Evolutionary conservation across 371 early-diverging fungal species (phyloP).

Genomic region (Entomophthora muscae): DNA sequence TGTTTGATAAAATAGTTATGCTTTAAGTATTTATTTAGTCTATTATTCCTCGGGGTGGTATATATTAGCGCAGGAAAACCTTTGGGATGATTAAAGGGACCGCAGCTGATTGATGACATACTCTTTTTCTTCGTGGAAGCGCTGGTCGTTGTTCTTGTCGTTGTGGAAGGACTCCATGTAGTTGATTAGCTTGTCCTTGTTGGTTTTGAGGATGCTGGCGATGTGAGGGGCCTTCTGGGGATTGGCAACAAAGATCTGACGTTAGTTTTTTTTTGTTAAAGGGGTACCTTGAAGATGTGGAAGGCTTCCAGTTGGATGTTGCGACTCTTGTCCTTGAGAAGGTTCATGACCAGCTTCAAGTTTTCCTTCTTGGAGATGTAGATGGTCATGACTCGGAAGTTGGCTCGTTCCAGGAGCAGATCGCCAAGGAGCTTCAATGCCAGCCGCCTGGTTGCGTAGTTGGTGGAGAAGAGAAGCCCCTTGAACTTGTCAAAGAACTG

Average conservation of each 20-base stretch:
- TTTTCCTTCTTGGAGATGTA: background rate
- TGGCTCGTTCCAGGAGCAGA: background rate
- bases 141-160: background rate
- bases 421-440: conserved; percentile 7
- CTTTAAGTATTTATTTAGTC: too few species aligned
- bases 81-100: too few species aligned
- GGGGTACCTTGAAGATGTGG: conserved; percentile 8
- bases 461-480: background rate
- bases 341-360: conserved; percentile 5
- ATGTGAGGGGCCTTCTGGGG: background rate
- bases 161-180: conserved; percentile 2
- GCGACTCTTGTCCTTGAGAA: background rate
- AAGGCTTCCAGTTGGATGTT: conserved; percentile 6
- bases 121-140: background rate
- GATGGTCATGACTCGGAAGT: conserved; percentile 4
- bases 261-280: background rate
- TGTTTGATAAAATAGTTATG: too few species aligned
- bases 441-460: conserved; percentile 3
- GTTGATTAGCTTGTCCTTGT: background rate
- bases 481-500: conserved; percentile 6
- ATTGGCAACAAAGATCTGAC: conserved; percentile 8
- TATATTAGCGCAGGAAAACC: too few species aligned
- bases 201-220: background rate
- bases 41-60: too few species aligned
- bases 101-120: background rate